Evolutionary conservation across 345 rosid species (phyloP), one percentile per base, ranked within the genome.

Genomic region (Eucalyptus erythrocorys): DNA sequence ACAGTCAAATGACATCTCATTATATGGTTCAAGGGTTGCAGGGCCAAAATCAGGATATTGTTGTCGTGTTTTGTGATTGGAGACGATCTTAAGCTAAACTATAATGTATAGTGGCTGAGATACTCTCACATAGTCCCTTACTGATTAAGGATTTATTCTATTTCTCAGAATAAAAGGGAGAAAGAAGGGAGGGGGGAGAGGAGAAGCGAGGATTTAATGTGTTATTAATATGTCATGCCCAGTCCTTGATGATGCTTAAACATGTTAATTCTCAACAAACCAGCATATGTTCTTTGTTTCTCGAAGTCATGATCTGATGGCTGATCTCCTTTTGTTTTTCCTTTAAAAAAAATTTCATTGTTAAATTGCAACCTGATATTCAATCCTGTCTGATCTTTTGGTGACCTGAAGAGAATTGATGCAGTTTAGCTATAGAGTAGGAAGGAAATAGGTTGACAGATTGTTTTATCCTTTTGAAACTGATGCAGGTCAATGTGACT

Each of bases 401-500:
- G 26, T 34, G 81, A 71, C 81, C 43, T 34, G 27, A 76, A 7
- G 45, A 76, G 82, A 37, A 37, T 37, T 21, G 47, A 71, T 76
- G 84, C 84, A 37, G 84, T 40, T 37, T 37, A 76, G 1, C 76
- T 64, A 71, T 37, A 3, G 14, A 71, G 14, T 71, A 37, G 37
- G 27, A 76, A 76, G 84, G 84, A 76, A 37, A 76, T 76, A 22
- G 84, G 84, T 40, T 76, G 47, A 86, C 87, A 32, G 42, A 42
- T 88, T 48, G 71, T 88, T 86, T 90, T 84, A 66, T 85, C 87
- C 30, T 76, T 76, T 76, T 37, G 12, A 76, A 40, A 76, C 47
- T 37, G 47, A 76, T 93, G 87, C 93, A 97, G 98, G 97, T 96
- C 15, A 91, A 94, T 9, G 98, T 96, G 51, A 94, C 90, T 14